Base-by-base conservation (phyloP, 768 basidiomycete genomes). In the Termitomyces heimii region DNA sequence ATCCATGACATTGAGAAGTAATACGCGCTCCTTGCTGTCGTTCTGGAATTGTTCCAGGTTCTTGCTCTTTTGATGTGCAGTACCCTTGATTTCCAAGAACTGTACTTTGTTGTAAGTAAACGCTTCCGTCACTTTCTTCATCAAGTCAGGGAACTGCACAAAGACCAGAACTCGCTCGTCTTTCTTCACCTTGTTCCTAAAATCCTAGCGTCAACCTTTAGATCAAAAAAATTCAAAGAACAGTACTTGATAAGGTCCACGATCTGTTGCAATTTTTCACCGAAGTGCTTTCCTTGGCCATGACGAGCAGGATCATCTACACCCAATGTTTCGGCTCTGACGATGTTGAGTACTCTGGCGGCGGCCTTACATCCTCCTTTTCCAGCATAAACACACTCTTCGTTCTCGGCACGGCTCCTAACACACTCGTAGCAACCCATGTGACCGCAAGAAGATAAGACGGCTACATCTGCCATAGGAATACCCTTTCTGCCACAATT, bases 61-160 rank as follows among this genome's bases (percentile, higher is more conserved):
- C 65, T 89, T 90, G 70, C 89, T 92, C 76, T 88, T 89, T 62
- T 80, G 75, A 50, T 82, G 79, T 5, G 90, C 87, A 4, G 82
- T 81, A 42, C 94, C 93, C 57, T 82, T 84, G 71, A 96, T 91
- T 66, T 92, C 87, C 52, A 92, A 79, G 74, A 83, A 92, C 43
- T 79, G 77, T 65, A 97, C 83, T 44, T 83, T 81, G 67, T 92
- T 79, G 53, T 82, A 81, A 2, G 69, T 74, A 61, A 98, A 81
- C 0, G 93, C 92, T 60, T 93, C 89, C 8, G 85, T 84, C 31
- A 97, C 90, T 70, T 96, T 97, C 67, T 85, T 85, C 82, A 90
- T 92, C 57, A 98, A 79, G 72, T 97, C 94, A 5, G 84, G 86
- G 79, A 95, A 98, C 67, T 98, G 95, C n/a, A 96, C 90, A 72